Evolutionary conservation across 768 basidiomycete genomes (phyloP).

Genomic region (Rhizopogon vesiculosus): DNA sequence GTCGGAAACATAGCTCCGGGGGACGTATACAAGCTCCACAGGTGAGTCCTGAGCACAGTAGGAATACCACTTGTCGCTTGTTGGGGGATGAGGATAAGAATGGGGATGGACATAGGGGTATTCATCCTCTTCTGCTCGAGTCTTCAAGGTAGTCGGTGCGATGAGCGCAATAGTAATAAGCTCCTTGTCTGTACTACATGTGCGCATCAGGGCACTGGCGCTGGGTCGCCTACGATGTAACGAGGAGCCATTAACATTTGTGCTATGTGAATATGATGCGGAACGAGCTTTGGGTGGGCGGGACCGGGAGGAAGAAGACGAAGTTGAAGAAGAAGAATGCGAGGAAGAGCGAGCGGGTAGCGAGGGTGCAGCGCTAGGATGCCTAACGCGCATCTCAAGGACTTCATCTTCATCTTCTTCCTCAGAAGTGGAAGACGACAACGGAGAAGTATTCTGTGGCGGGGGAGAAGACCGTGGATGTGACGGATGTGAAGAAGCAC

Average conservation of each 20-base stretch:
- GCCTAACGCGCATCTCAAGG: constrained; percentile 57
- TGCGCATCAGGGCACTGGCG: constrained; percentile 38
- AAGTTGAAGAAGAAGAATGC: constrained; percentile 27
- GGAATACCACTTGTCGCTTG: constrained; percentile 9
- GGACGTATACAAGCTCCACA: constrained; percentile 72
- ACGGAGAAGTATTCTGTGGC: constrained; percentile 15
- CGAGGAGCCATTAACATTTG: constrained; percentile 16
- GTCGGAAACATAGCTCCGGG: constrained; percentile 33
- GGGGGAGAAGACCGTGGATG: constrained; percentile 16
- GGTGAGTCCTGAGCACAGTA: constrained; percentile 38
- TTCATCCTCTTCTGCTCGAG: constrained; percentile 46
- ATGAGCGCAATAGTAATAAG: constrained; percentile 69
- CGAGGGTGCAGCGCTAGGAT: constrained; percentile 16
- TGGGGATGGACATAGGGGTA: constrained; percentile 10
- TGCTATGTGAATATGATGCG: constrained; percentile 18
- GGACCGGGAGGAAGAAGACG: constrained; percentile 16
- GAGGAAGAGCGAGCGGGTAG: constrained; percentile 34
- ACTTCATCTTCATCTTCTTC: constrained; percentile 50
- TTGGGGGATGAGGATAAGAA: constrained; percentile 7
- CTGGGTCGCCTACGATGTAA: constrained; percentile 23
- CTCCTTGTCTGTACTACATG: constrained; percentile 37
- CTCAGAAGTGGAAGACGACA: constrained; percentile 32
- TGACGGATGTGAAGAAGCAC: constrained; percentile 7
- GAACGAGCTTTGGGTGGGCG: constrained; percentile 28
- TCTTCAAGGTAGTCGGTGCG: constrained; percentile 85